Conservation (phyloP, 768 basidiomycete species). For the Boletus barrowsii region DNA sequence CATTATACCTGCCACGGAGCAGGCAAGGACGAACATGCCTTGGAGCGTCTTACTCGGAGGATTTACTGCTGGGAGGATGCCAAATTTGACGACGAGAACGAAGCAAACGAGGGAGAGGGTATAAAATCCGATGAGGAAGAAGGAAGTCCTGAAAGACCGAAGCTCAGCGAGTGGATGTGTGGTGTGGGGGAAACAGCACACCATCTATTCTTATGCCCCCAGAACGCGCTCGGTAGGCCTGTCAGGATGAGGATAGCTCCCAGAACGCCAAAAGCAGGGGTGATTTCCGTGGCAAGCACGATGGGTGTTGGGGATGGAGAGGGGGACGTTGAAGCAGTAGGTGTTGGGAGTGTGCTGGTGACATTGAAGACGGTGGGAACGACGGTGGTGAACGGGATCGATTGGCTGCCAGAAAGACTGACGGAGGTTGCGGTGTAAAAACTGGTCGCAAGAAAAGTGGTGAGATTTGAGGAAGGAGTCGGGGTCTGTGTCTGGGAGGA, state of each 20-base stretch:
- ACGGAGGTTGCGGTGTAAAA: conserved; percentile 50
- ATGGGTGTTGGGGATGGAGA: conserved; percentile 34
- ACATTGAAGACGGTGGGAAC: conserved; percentile 63
- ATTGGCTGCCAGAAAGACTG: conserved; percentile 45
- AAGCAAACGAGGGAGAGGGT: conserved; percentile 81
- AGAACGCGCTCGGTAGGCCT: conserved; percentile 84
- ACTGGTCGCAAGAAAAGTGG: conserved; percentile 54
- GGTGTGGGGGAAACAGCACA: conserved; percentile 32
- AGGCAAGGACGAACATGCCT: conserved; percentile 87
- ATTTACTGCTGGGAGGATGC: conserved; percentile 79
- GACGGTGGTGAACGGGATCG: conserved; percentile 49
- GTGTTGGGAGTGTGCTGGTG: conserved; percentile 51
- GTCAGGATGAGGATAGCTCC: conserved; percentile 87
- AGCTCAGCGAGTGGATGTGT: conserved; percentile 3
- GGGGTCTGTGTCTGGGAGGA: background rate
- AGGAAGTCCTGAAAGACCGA: conserved; percentile 66
- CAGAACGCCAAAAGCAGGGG: conserved; percentile 86
- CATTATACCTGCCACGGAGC: conserved; percentile 72
- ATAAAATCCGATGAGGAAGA: conserved; percentile 93
- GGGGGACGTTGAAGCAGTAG: conserved; percentile 46
- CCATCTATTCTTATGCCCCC: conserved; percentile 97
- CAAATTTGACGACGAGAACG: conserved; percentile 85
- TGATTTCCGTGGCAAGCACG: conserved; percentile 60
- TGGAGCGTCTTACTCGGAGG: conserved; percentile 76
- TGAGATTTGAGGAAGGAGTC: conserved; percentile 32